These are phyloP conservation scores for Sarcodon aspratus DNA, from an alignment of 768 basidiomycete genomes.

Conservation along the genomic window DNA sequence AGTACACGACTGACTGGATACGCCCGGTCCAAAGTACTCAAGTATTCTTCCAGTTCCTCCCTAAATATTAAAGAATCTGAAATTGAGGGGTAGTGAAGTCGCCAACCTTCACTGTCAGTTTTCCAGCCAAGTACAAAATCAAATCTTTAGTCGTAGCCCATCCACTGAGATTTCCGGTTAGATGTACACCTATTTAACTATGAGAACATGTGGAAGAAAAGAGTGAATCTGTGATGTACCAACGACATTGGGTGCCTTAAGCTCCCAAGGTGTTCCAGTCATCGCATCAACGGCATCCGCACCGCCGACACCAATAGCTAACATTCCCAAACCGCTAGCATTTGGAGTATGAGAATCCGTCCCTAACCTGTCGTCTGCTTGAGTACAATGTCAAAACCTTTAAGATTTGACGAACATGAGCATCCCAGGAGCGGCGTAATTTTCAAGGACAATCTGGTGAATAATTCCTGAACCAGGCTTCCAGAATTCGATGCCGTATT, in stretches of 20 bases:
- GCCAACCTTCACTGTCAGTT: slow-evolving; percentile 82
- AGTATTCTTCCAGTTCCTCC: slow-evolving; percentile 94
- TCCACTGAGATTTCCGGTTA: slow-evolving; percentile 77
- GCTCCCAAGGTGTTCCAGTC: slow-evolving; percentile 97
- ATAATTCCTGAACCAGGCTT: slow-evolving; percentile 89
- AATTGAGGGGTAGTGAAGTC: neutral
- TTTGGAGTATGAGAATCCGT: slow-evolving; percentile 99
- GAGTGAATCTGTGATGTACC: slow-evolving; percentile 32
- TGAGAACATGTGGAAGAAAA: neutral
- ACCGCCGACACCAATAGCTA: slow-evolving; percentile 98
- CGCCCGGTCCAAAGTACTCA: slow-evolving; percentile 95
- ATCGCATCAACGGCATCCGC: slow-evolving; percentile 98
- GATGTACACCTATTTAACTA: slow-evolving; percentile 54
- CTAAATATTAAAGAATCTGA: slow-evolving; percentile 22
- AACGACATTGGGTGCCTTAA: slow-evolving; percentile 81
- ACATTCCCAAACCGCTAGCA: slow-evolving; percentile 90
- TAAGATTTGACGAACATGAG: slow-evolving; percentile 49
- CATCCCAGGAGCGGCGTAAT: slow-evolving; percentile 93
- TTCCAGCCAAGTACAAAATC: slow-evolving; percentile 89
- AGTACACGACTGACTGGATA: slow-evolving; percentile 83
- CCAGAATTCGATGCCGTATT: slow-evolving; percentile 98
- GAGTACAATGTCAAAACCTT: slow-evolving; percentile 2
- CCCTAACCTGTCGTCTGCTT: slow-evolving; percentile 46
- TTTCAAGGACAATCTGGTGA: slow-evolving; percentile 97
- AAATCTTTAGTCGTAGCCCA: slow-evolving; percentile 97